These are phyloP conservation scores for Cardamine resedifolia DNA, from an alignment of 345 rosid species.

Conservation along the genomic window DNA sequence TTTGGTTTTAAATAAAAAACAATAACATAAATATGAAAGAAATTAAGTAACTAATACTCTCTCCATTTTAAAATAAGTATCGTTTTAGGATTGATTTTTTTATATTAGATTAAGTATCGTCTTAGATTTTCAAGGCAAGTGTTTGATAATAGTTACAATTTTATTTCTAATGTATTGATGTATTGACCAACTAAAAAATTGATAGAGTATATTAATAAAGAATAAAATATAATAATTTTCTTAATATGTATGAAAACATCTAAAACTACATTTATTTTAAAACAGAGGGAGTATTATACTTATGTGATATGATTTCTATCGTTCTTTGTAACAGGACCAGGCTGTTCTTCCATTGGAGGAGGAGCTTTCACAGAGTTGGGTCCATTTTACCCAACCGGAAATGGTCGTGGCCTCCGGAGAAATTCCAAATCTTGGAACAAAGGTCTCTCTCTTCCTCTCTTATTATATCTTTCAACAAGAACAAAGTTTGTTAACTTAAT, in stretches of 20 bases:
- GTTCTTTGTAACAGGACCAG: slow-evolving; percentile 62
- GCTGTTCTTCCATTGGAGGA: slow-evolving; percentile 94
- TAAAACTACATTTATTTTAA: no score
- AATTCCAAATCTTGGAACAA: slow-evolving; percentile 90
- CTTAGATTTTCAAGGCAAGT: no score
- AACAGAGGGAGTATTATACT: no score
- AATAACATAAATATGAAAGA: not conserved
- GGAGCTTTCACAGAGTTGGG: slow-evolving; percentile 97
- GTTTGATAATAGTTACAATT: no score
- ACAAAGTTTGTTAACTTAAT: not conserved
- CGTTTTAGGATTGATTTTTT: no score
- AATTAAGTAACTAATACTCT: not conserved
- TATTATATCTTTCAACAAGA: not conserved
- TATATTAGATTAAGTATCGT: no score
- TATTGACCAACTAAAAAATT: no score
- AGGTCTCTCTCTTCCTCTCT: slow-evolving; percentile 45
- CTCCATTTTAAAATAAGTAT: no score
- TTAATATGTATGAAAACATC: no score
- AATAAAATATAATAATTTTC: no score
- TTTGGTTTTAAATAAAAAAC: not conserved
- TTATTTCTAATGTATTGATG: no score
- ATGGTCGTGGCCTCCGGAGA: slow-evolving; percentile 77
- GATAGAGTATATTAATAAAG: no score
- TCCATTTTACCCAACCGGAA: slow-evolving; percentile 79
- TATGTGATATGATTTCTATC: not conserved